Percentiles rank a stretch among this genome's conserved stretches.
Evolutionary conservation across 108 stramenopile genomes (phyloP).

Genomic region (Pseudonitzschia pungens): DNA sequence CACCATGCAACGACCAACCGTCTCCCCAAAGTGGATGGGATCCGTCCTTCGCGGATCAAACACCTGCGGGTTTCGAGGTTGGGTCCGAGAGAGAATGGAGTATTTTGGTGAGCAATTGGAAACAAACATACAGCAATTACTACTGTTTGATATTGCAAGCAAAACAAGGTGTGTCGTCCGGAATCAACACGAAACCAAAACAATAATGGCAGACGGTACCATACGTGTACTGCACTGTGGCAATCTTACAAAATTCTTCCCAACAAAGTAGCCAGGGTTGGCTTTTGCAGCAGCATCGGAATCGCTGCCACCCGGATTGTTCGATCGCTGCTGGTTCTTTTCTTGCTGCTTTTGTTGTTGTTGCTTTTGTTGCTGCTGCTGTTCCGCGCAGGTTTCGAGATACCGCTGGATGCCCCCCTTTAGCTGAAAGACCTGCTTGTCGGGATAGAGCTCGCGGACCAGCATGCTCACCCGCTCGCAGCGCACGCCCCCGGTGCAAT

Average conservation of each 20-base stretch:
- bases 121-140: too few relatives aligned
- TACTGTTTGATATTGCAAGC: too few relatives aligned
- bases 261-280: slow-evolving; percentile 43
- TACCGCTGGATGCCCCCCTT: slow-evolving; percentile 83
- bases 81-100: not conserved
- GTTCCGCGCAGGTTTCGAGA: slow-evolving; percentile 36
- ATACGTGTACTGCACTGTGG: not conserved
- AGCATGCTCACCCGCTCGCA: slow-evolving; percentile 77
- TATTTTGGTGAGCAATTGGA: too few relatives aligned
- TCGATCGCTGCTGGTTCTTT: slow-evolving; percentile 5
- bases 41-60: slow-evolving; percentile 84
- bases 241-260: slow-evolving; percentile 74
- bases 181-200: not conserved
- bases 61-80: slow-evolving; percentile 9
- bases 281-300: not conserved
- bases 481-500: slow-evolving; percentile 78
- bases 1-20: slow-evolving; percentile 65
- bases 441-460: slow-evolving; percentile 61
- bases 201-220: too few relatives aligned
- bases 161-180: not conserved
- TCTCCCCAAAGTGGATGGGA: slow-evolving; percentile 36
- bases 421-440: slow-evolving; percentile 62
- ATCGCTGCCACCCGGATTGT: not conserved
- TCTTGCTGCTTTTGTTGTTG: too few relatives aligned
- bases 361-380: too few relatives aligned